These are phyloP conservation scores for Fusarium cicatricum DNA, from an alignment of 2,329 filamentous ascomycete genomes.

Conservation along the genomic window DNA sequence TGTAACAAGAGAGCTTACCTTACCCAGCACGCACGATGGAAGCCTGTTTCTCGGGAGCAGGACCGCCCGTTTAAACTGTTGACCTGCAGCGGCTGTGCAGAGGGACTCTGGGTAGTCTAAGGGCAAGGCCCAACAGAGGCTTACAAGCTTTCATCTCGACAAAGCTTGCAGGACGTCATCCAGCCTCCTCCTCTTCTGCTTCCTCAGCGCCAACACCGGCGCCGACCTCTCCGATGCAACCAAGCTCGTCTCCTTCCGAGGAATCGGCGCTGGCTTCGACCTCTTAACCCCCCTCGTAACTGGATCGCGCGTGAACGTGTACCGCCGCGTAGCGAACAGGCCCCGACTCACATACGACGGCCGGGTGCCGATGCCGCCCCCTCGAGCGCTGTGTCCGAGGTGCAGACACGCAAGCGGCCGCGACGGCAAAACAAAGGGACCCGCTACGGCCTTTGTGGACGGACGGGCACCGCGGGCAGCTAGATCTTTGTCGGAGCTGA, in stretches of 20 bases:
- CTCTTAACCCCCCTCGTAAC: slow-evolving; percentile 5
- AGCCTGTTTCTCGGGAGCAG: neutral
- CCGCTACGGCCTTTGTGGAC: slow-evolving; percentile 45
- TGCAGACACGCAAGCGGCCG: slow-evolving; percentile 50
- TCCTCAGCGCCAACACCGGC: slow-evolving; percentile 36
- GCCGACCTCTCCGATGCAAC: slow-evolving; percentile 26
- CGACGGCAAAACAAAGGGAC: slow-evolving; percentile 50
- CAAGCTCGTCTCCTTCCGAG: slow-evolving; percentile 21
- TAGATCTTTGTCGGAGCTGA: slow-evolving; percentile 48
- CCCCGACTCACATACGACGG: slow-evolving; percentile 50
- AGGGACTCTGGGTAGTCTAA: neutral
- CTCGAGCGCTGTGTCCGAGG: slow-evolving; percentile 48
- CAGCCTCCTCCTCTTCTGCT: slow-evolving; percentile 47
- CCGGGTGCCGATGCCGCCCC: slow-evolving; percentile 45
- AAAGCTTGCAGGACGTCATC: slow-evolving; percentile 47
- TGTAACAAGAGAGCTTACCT: neutral
- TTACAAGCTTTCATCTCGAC: slow-evolving; percentile 17
- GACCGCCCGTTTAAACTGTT: neutral
- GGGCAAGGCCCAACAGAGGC: neutral
- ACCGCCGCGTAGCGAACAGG: slow-evolving; percentile 45
- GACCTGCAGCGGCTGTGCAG: too few relatives aligned
- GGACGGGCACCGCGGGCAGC: slow-evolving; percentile 24
- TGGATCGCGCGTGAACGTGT: slow-evolving; percentile 45
- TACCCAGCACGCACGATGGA: neutral
- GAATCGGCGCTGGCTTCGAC: slow-evolving; percentile 8